phyloP scores from a whole-genome alignment of 1,284 basidiomycete genomes.

The Melampsora americana region DNA sequence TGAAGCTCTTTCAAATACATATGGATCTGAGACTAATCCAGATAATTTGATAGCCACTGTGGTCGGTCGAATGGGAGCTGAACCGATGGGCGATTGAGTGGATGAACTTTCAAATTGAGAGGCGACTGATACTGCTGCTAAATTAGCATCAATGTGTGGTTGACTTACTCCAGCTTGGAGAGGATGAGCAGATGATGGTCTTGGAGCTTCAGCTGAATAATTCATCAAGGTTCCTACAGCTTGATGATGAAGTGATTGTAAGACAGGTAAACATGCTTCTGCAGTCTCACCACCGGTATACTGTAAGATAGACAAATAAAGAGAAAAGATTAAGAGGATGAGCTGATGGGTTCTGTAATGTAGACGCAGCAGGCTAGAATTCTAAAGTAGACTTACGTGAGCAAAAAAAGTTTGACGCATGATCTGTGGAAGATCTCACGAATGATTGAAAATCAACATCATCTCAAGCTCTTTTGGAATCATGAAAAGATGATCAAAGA shows the following conservation, averaged over 20 bases:
- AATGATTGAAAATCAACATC: neutral
- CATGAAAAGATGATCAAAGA: neutral
- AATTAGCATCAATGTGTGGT: slow-evolving; percentile 16
- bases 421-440: neutral
- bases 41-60: slow-evolving; percentile 35
- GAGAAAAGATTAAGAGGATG: neutral
- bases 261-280: slow-evolving; percentile 21
- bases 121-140: slow-evolving; percentile 7
- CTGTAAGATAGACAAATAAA: neutral
- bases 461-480: neutral
- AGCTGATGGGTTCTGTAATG: neutral
- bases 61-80: slow-evolving; percentile 20
- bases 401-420: slow-evolving; percentile 37
- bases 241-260: neutral
- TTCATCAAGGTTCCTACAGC: slow-evolving; percentile 19
- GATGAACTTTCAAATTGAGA: neutral
- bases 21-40: slow-evolving; percentile 31
- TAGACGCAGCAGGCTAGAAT: neutral
- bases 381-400: slow-evolving; percentile 18
- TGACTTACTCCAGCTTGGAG: neutral
- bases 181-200: neutral
- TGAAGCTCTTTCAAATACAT: slow-evolving; percentile 39
- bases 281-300: slow-evolving; percentile 36
- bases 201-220: slow-evolving; percentile 29
- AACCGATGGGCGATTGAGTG: neutral